Conservation (phyloP, 2,329 filamentous ascomycete species). For the Colletotrichum melonis region DNA sequence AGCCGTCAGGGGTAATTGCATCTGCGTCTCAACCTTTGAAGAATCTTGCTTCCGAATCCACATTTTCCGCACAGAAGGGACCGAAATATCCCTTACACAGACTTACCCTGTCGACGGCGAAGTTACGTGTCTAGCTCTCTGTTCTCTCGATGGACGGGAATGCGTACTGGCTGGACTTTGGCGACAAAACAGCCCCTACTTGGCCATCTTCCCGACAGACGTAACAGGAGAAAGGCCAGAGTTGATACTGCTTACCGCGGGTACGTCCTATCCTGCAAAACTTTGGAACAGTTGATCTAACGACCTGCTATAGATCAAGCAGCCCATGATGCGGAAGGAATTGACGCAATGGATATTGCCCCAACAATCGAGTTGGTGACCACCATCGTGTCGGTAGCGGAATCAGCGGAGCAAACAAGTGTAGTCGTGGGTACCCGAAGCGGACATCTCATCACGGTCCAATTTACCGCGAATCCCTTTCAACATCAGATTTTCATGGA, state of each 20-base stretch:
- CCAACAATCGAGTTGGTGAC: slow-evolving; percentile 47
- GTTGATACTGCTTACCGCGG: slow-evolving; percentile 36
- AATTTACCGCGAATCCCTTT: slow-evolving; percentile 38
- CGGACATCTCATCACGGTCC: slow-evolving; percentile 60
- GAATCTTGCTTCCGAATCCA: slow-evolving; percentile 51
- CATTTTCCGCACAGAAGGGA: slow-evolving; percentile 49
- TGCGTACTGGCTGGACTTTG: slow-evolving; percentile 50
- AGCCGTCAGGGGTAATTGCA: slow-evolving; percentile 47
- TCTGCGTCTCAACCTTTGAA: slow-evolving; percentile 57
- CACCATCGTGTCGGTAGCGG: slow-evolving; percentile 52
- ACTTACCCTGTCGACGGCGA: slow-evolving; percentile 56
- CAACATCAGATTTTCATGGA: slow-evolving; percentile 44
- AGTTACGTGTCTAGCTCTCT: slow-evolving; percentile 59
- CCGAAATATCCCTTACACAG: slow-evolving; percentile 42
- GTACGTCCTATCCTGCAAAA: slow-evolving; percentile 35
- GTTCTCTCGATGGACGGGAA: slow-evolving; percentile 39
- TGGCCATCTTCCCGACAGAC: slow-evolving; percentile 44
- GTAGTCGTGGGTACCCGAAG: slow-evolving; percentile 62
- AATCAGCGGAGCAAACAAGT: slow-evolving; percentile 43
- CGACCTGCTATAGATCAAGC: neutral
- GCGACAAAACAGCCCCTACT: slow-evolving; percentile 44
- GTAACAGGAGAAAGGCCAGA: slow-evolving; percentile 17
- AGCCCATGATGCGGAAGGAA: neutral
- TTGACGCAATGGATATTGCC: slow-evolving; percentile 28
- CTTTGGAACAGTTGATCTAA: neutral